phyloP scores from a whole-genome alignment of 441 rosid genomes.

The Erysimum cheiri region DNA sequence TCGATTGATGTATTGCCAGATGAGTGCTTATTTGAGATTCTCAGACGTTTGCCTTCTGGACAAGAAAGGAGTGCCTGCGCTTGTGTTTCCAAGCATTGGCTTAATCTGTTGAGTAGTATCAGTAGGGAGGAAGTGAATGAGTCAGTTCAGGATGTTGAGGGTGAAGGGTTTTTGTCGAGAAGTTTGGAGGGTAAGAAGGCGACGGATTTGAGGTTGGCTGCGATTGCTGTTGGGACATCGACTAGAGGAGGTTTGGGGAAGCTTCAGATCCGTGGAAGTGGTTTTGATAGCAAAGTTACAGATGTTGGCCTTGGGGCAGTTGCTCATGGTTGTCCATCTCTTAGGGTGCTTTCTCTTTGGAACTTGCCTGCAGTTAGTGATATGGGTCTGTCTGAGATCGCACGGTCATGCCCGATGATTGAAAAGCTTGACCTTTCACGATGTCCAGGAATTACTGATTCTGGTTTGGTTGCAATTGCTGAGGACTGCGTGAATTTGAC shows the following conservation, averaged over 20 bases:
- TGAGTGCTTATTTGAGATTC: slow-evolving; percentile 91
- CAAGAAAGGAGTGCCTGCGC: slow-evolving; percentile 78
- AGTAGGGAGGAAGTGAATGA: slow-evolving; percentile 59
- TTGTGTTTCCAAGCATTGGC: slow-evolving; percentile 90
- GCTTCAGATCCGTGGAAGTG: slow-evolving; percentile 80
- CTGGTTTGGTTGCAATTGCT: slow-evolving; percentile 70
- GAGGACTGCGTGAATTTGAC: slow-evolving; percentile 71
- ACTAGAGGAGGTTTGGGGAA: slow-evolving; percentile 85
- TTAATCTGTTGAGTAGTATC: slow-evolving; percentile 68
- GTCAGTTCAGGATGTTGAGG: slow-evolving; percentile 57
- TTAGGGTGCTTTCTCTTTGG: slow-evolving; percentile 81
- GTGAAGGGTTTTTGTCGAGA: slow-evolving; percentile 56
- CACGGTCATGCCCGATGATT: slow-evolving; percentile 68
- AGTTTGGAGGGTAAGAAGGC: slow-evolving; percentile 90
- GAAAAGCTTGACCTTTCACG: slow-evolving; percentile 88
- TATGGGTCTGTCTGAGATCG: slow-evolving; percentile 68
- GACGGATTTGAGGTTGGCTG: slow-evolving; percentile 84
- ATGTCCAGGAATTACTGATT: slow-evolving; percentile 77
- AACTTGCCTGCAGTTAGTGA: slow-evolving; percentile 72
- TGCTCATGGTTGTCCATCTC: slow-evolving; percentile 85
- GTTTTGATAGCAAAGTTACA: slow-evolving; percentile 61
- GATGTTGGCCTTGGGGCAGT: slow-evolving; percentile 69
- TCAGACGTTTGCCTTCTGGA: slow-evolving; percentile 71
- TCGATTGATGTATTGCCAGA: slow-evolving; percentile 84
- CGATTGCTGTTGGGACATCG: slow-evolving; percentile 81